Conservation (phyloP, 2,329 filamentous ascomycete species). For the Neofusicoccum parvum region DNA sequence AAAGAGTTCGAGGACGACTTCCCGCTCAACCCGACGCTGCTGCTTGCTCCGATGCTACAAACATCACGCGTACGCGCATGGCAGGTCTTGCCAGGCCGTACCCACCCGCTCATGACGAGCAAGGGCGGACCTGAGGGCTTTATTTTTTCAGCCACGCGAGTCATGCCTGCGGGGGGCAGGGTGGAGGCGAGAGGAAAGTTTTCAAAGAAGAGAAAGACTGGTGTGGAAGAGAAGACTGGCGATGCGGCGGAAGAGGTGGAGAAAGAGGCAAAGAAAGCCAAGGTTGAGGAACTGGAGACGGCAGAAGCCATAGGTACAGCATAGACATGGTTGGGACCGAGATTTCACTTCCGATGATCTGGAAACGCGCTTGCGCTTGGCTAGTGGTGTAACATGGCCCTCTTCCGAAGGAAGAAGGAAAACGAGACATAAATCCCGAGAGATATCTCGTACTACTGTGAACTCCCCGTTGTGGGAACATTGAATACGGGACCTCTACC, state of each 20-base stretch:
- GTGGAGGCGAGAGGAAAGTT: constrained; percentile 82
- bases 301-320: too few relatives aligned
- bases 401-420: too few relatives aligned
- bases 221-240: constrained; percentile 3
- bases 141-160: constrained; percentile 79
- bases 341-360: too few relatives aligned
- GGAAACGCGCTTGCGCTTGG: too few relatives aligned
- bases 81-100: constrained; percentile 90
- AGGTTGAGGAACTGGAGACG: constrained; percentile 26
- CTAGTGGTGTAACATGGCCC: too few relatives aligned
- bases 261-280: constrained; percentile 25
- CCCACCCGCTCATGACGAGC: constrained; percentile 91
- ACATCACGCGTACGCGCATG: constrained; percentile 76
- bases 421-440: too few relatives aligned
- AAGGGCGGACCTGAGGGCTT: constrained; percentile 88
- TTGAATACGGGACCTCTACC: too few relatives aligned
- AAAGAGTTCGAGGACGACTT: constrained; percentile 59
- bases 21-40: constrained; percentile 80
- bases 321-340: too few relatives aligned
- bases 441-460: too few relatives aligned
- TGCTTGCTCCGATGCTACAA: constrained; percentile 80
- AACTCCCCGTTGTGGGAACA: too few relatives aligned
- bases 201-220: constrained; percentile 65
- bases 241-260: constrained; percentile 28
- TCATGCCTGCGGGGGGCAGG: constrained; percentile 75